Evolutionary conservation across 371 early-diverging fungal species (phyloP), one percentile per base, ranked within the genome.

Genomic region (Phascolomyces articulosus): DNA sequence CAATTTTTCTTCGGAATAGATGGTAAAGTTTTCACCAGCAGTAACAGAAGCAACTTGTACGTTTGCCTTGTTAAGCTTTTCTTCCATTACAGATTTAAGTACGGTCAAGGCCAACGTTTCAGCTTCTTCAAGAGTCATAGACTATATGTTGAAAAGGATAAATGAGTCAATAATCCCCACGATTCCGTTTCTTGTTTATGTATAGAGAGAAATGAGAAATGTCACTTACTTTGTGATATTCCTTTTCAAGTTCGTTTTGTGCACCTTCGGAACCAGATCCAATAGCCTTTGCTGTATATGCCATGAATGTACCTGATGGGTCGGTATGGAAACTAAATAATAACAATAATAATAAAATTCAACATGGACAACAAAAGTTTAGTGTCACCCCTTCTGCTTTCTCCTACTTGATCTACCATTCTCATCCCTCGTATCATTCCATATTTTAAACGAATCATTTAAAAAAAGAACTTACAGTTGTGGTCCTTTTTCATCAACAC

Each of bases 11-110:
- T 93, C 90, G 24, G 83, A 66, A 74, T 93, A 89, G 62, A 96
- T 85, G 64, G 78, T 86, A 79, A 90, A 98, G 18, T 93, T 91
- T 1, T 77, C 70, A 38, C 90, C 87, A 60, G 85, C 73, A 41
- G 96, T 95, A n/a, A 98, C 95, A 28, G 94, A 87, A 16, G 97
- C 97, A 38, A 99, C 81, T 82, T 99, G 97, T 21, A 99, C 95
- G 75, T 99, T 99, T 9, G 91, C 85, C 61, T 91, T 87, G 75
- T 84, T 96, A 51, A 99, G 87, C 84, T 98, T 98, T 76, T 99
- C 99, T 81, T 99, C 99, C 99, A 99, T 99, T 27, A 99, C 99
- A 68, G 97, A 94, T 85, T 99, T 98, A 44, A 99, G 85, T n/a
- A 99, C 95, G 77, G 93, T 95, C 62, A 99, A 89, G 18, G 97